Percentiles rank a stretch among this genome's conserved stretches.
These are phyloP conservation scores for Cyclotella cryptica DNA, from an alignment of 108 stramenopile species.

Conservation along the genomic window DNA sequence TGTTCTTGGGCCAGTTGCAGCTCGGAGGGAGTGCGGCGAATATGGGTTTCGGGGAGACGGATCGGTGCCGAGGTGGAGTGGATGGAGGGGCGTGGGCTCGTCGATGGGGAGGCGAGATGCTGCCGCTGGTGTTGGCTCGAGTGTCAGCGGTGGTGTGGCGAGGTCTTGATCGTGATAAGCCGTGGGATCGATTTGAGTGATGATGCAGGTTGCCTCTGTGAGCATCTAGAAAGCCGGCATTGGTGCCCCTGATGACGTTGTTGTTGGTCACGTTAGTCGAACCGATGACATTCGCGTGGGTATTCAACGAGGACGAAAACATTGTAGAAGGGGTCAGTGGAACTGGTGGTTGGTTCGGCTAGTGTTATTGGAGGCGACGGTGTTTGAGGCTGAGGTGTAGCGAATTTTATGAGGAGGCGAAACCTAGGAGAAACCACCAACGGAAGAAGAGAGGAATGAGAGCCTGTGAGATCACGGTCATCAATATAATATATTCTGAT, in stretches of 20 bases:
- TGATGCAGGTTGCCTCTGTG: neutral
- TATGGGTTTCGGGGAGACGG: constrained; percentile 45
- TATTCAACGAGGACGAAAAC: neutral
- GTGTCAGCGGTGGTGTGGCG: neutral
- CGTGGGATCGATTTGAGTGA: neutral
- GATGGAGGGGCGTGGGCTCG: neutral
- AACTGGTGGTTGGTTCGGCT: neutral
- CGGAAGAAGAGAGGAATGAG: neutral
- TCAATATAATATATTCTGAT: neutral
- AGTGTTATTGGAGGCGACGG: neutral
- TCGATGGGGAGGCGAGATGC: neutral
- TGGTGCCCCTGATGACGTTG: neutral
- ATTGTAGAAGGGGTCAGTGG: neutral
- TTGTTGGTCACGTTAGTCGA: neutral
- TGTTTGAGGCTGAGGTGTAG: neutral
- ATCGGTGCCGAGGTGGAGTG: constrained; percentile 19
- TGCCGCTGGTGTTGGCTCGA: neutral
- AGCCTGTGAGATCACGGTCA: neutral
- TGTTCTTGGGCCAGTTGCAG: constrained; percentile 48
- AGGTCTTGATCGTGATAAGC: constrained; percentile 15
- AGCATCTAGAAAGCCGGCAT: neutral
- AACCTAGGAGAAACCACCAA: neutral
- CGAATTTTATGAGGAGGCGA: neutral
- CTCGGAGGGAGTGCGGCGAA: constrained; percentile 50
- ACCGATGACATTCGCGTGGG: neutral